Percentiles rank a stretch among this genome's conserved stretches.
Evolutionary conservation across 768 basidiomycete species (phyloP).

Genomic region (Boletus sp.): DNA sequence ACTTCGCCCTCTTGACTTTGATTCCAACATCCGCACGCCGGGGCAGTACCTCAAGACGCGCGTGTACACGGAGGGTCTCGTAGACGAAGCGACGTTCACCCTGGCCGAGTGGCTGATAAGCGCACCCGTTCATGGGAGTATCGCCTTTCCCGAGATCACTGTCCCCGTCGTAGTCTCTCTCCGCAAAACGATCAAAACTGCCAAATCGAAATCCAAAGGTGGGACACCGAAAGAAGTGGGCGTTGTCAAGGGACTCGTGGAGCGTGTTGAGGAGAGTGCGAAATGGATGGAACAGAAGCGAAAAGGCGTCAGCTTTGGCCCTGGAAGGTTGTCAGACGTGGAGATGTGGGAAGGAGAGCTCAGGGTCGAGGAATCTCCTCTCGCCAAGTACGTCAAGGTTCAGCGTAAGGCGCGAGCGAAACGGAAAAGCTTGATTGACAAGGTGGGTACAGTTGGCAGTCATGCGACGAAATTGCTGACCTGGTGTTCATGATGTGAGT

Average conservation of each 20-base stretch:
- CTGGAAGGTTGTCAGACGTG: constrained; percentile 66
- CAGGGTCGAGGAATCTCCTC: constrained; percentile 65
- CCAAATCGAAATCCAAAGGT: constrained; percentile 39
- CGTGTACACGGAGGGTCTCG: constrained; percentile 76
- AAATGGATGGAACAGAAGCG: constrained; percentile 75
- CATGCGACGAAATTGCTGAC: constrained; percentile 1
- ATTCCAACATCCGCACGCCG: constrained; percentile 81
- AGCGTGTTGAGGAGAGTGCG: constrained; percentile 82
- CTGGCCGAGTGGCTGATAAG: constrained; percentile 81
- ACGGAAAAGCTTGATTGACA: constrained; percentile 64
- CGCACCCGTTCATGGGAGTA: constrained; percentile 67
- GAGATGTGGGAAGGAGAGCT: constrained; percentile 67
- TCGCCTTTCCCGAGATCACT: constrained; percentile 91
- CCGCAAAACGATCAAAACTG: constrained; percentile 67
- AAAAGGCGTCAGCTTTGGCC: constrained; percentile 68
- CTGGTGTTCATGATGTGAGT: constrained; percentile 11
- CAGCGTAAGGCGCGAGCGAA: constrained; percentile 80
- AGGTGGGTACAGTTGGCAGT: constrained; percentile 43
- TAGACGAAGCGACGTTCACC: constrained; percentile 77
- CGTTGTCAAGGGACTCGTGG: constrained; percentile 71
- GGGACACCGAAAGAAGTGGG: constrained; percentile 52
- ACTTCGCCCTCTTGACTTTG: constrained; percentile 84
- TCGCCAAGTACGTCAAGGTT: constrained; percentile 78
- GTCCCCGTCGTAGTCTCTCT: constrained; percentile 75
- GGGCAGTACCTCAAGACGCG: constrained; percentile 86